Base-by-base conservation (phyloP, 1,284 basidiomycete genomes). In the Cystobasidium slooffiae region DNA sequence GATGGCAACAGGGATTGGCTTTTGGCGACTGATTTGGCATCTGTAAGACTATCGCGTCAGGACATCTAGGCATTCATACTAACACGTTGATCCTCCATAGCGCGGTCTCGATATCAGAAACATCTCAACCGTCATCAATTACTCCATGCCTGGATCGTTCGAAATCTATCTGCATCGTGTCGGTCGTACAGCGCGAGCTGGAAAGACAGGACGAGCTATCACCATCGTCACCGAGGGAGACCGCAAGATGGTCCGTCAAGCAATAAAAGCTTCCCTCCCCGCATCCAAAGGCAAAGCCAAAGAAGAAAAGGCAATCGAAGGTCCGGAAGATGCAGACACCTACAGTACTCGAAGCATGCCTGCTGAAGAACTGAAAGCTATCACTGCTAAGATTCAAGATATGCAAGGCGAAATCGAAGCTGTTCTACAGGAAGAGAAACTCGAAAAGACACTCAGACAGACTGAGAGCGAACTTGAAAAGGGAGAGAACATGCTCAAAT, bases 381-480 rank as follows among this genome's bases (percentile, higher is more conserved):
- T 93, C 88, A 83, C 86, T 0, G 86, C 88, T 69, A 89, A 88
- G 81, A 83, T 99, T 9, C 88, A 89, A 24, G 85, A 83, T 39
- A 80, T 98, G 77, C 93, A 92, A 80, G 84, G 86, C 31, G 94
- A 98, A 78, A 89, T 98, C 51, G 84, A 89, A 24, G 91, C 87
- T 62, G 89, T 98, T 39, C 83, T 99, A 75, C 86, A 87, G 78
- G 97, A 99, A 82, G 97, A 99, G 84, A 92, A 91, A 82, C 94
- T 97, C 84, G 96, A 99, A 83, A 97, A 94, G 88, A 91, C 80
- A 91, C 93, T 95, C 66, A 88, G 91, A 51, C 88, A 88, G 82
- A 95, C 93, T 3, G 97, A 99, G 83, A 97, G 98, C 94, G 93
- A 99, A 83, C 81, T 99, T 22, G 90, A 87, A 78, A 99, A 98